These are phyloP conservation scores for Sanghuangporus baumii DNA, from an alignment of 1,284 basidiomycete species.

Conservation along the genomic window DNA sequence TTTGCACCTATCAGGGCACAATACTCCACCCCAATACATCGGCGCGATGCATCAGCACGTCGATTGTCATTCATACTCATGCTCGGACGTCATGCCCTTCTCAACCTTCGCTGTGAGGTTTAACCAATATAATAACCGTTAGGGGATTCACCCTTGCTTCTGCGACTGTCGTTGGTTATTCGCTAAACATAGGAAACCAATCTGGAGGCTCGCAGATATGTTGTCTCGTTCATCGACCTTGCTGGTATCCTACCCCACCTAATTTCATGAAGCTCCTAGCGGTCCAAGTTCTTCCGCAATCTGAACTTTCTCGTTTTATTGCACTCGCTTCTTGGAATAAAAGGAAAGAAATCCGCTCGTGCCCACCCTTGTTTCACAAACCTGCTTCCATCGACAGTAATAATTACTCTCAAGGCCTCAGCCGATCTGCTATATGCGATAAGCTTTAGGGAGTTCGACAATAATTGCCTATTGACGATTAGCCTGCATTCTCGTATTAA, in stretches of 20 bases:
- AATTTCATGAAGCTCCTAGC: neutral
- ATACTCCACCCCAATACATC: neutral
- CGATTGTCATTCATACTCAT: neutral
- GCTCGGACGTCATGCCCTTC: neutral
- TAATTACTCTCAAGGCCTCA: neutral
- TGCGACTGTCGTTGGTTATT: neutral
- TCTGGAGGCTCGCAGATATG: neutral
- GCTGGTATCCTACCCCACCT: neutral
- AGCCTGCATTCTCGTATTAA: neutral
- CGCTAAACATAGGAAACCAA: neutral
- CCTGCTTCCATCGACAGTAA: neutral
- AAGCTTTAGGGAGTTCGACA: neutral
- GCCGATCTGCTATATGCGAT: neutral
- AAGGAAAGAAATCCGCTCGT: neutral
- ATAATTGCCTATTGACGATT: neutral
- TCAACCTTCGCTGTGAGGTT: neutral
- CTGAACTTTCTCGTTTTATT: neutral
- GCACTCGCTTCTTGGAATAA: neutral
- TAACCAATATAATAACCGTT: neutral
- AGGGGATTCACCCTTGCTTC: neutral
- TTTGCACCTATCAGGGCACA: neutral
- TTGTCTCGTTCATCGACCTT: neutral
- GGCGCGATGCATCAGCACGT: neutral
- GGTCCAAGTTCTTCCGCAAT: neutral
- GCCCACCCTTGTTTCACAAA: neutral